These are phyloP conservation scores for Penicillium samsonianum DNA, from an alignment of 495 filamentous ascomycete species.

Conservation along the genomic window DNA sequence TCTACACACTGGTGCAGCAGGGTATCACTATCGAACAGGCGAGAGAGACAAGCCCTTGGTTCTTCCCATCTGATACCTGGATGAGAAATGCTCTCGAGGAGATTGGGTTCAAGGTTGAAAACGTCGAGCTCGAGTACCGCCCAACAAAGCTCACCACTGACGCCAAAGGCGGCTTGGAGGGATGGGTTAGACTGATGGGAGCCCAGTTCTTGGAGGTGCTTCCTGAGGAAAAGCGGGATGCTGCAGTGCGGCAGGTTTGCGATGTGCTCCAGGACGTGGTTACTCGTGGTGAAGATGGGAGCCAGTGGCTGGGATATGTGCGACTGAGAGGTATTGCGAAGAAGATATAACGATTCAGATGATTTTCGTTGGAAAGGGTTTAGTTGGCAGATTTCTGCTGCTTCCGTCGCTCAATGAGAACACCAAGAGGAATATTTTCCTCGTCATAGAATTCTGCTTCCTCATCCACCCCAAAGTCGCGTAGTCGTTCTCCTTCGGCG, in stretches of 20 bases:
- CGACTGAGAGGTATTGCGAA: slow-evolving; percentile 52
- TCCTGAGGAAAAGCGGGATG: slow-evolving; percentile 52
- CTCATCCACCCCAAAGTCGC: slow-evolving; percentile 90
- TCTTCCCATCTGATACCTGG: slow-evolving; percentile 66
- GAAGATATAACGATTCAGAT: background rate
- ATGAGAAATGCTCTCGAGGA: slow-evolving; percentile 53
- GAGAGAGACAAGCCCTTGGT: slow-evolving; percentile 63
- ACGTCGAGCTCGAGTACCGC: slow-evolving; percentile 63
- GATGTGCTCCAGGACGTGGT: slow-evolving; percentile 60
- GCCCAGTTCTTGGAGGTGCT: slow-evolving; percentile 57
- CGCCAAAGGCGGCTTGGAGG: slow-evolving; percentile 54
- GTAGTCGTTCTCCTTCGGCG: slow-evolving; percentile 77
- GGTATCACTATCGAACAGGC: slow-evolving; percentile 53
- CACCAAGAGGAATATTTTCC: slow-evolving; percentile 74
- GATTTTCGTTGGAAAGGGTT: background rate
- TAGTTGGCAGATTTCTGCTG: slow-evolving; percentile 6
- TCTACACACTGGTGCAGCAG: slow-evolving; percentile 51
- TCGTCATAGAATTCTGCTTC: slow-evolving; percentile 76
- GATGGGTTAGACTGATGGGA: slow-evolving; percentile 71
- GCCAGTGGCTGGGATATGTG: slow-evolving; percentile 67
- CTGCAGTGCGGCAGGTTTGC: slow-evolving; percentile 56
- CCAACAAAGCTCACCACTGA: slow-evolving; percentile 59
- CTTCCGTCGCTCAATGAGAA: slow-evolving; percentile 36
- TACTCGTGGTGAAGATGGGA: slow-evolving; percentile 55
- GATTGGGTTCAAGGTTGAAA: slow-evolving; percentile 61